Conservation (phyloP, 805 yeast genomes). For the Brettanomyces nanus region DNA sequence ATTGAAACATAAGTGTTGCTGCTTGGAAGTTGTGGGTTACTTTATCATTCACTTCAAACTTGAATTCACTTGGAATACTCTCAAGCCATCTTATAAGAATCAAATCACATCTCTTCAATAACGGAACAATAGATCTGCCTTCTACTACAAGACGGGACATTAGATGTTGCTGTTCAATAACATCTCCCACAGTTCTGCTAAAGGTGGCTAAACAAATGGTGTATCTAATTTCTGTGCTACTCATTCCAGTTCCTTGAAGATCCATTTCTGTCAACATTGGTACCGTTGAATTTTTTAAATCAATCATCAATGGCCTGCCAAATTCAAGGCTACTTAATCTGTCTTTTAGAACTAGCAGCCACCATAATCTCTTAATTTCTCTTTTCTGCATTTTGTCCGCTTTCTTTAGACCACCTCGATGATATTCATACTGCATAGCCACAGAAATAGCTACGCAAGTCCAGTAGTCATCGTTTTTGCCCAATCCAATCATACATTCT, state of each 20-base stretch:
- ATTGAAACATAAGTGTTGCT: constrained; percentile 56
- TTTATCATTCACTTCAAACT: constrained; percentile 50
- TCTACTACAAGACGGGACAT: constrained; percentile 53
- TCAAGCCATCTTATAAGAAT: constrained; percentile 73
- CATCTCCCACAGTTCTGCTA: constrained; percentile 63
- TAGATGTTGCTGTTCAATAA: constrained; percentile 60
- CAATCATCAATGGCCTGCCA: constrained; percentile 65
- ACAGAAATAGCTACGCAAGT: constrained; percentile 58
- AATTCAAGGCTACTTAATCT: constrained; percentile 60
- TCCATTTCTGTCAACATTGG: constrained; percentile 64
- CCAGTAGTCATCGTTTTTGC: constrained; percentile 71
- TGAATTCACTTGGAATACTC: constrained; percentile 53
- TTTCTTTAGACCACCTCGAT: constrained; percentile 31
- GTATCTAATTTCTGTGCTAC: constrained; percentile 42
- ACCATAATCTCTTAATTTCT: constrained; percentile 39
- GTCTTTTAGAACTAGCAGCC: constrained; percentile 70
- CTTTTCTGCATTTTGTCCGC: constrained; percentile 15
- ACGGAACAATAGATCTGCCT: constrained; percentile 30
- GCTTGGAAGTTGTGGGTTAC: constrained; percentile 47
- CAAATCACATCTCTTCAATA: constrained; percentile 57
- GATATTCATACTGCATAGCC: constrained; percentile 73
- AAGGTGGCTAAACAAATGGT: constrained; percentile 58
- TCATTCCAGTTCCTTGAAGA: constrained; percentile 46
- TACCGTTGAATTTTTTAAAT: constrained; percentile 67
- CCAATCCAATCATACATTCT: constrained; percentile 18